Evolutionary conservation across 208 protist species (phyloP).

Genomic region (Giardia duodenalis): DNA sequence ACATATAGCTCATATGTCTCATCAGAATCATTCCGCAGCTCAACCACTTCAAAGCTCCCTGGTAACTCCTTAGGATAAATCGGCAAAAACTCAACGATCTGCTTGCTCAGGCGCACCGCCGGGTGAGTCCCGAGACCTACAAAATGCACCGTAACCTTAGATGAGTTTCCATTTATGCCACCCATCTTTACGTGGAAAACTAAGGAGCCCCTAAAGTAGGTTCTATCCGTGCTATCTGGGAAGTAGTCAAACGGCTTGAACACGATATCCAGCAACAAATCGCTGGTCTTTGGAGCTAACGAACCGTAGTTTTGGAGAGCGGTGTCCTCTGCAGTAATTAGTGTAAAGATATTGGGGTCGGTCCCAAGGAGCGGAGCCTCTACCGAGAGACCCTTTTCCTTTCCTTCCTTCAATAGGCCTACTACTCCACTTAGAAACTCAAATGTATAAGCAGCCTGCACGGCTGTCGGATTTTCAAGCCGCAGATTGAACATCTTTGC

Average conservation of each 20-base stretch:
- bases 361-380: neutral
- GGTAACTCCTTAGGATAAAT: neutral
- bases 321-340: neutral
- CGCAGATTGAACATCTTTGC: neutral
- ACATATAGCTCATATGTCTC: neutral
- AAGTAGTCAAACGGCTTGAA: slow-evolving; percentile 13
- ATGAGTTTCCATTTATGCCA: neutral
- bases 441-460: neutral
- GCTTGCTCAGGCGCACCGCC: neutral
- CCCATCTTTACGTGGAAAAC: neutral
- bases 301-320: neutral
- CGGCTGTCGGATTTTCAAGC: neutral
- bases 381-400: neutral
- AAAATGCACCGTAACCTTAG: neutral
- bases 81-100: neutral
- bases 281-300: neutral
- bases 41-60: neutral
- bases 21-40: slow-evolving; percentile 14
- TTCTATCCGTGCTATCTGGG: neutral
- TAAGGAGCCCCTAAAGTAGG: neutral
- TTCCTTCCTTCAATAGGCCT: neutral
- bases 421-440: neutral
- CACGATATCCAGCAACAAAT: neutral
- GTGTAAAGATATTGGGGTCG: neutral
- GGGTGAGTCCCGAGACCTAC: neutral